Percentiles rank a stretch among this genome's conserved stretches.
phyloP scores from a whole-genome alignment of 1,284 basidiomycete genomes.

The Fomes fomentarius region DNA sequence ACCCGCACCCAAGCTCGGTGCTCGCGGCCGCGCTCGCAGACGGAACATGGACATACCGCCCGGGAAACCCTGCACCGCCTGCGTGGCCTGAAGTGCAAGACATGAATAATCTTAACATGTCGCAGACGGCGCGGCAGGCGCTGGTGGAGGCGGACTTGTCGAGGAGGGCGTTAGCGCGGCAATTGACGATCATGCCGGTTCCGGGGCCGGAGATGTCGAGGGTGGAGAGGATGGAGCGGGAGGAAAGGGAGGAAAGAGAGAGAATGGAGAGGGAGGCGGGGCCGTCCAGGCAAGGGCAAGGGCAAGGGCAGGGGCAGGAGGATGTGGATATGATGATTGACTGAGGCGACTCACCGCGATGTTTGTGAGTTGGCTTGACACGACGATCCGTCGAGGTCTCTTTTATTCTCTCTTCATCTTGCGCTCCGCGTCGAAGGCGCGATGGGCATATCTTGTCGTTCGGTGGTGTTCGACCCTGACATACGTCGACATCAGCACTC shows the following conservation, averaged over 20 bases:
- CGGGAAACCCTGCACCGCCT: background rate
- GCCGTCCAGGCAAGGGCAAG: background rate
- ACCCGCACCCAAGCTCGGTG: conserved; percentile 10
- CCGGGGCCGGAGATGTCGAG: background rate
- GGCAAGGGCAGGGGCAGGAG: conserved; percentile 1
- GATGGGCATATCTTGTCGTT: no score
- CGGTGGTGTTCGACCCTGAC: no score
- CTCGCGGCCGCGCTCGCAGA: conserved; percentile 10
- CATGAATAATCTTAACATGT: background rate
- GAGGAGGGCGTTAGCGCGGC: conserved; percentile 6
- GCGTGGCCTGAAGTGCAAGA: conserved; percentile 8
- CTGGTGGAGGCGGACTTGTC: background rate
- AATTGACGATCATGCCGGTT: no score
- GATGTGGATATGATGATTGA: conserved; percentile 24
- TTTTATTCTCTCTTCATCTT: no score
- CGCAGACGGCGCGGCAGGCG: no score
- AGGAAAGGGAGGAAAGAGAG: no score
- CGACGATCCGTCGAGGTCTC: no score
- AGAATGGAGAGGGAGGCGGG: conserved; percentile 1
- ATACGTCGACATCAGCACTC: background rate
- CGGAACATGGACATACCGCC: conserved; percentile 12
- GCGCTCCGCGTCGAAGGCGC: no score
- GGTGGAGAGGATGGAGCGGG: background rate
- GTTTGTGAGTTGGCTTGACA: background rate
- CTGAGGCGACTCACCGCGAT: conserved; percentile 3